These are phyloP conservation scores for Hanseniaspora valbyensis DNA, from an alignment of 805 yeast species.

Conservation along the genomic window DNA sequence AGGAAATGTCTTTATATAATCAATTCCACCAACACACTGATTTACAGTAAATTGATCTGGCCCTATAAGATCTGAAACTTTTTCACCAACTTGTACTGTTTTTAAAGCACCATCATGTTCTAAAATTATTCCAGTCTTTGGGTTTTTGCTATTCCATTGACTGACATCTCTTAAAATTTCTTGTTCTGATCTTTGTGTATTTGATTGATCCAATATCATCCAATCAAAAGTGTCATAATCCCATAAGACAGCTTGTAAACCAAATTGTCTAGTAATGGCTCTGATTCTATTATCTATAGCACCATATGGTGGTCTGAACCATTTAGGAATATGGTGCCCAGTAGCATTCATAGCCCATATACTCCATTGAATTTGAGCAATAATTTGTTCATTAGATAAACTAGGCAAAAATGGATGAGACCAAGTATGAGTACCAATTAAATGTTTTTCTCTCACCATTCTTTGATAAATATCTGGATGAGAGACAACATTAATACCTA, in stretches of 20 bases:
- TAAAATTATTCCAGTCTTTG: constrained; percentile 41
- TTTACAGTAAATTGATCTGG: constrained; percentile 63
- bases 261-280: constrained; percentile 67
- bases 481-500: constrained; percentile 70
- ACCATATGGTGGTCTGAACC: constrained; percentile 96
- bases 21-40: constrained; percentile 58
- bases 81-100: constrained; percentile 61
- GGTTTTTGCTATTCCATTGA: constrained; percentile 36
- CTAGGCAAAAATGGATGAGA: constrained; percentile 76
- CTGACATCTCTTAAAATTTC: constrained; percentile 47
- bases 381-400: constrained; percentile 64
- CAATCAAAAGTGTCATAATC: constrained; percentile 87
- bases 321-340: constrained; percentile 71
- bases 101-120: constrained; percentile 70
- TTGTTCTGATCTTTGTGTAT: constrained; percentile 33
- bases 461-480: constrained; percentile 61
- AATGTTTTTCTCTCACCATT: constrained; percentile 53
- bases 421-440: constrained; percentile 87
- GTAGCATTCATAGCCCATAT: constrained; percentile 98
- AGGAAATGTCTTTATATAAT: constrained; percentile 38
- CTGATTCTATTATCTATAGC: constrained; percentile 84
- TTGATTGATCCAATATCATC: constrained; percentile 48
- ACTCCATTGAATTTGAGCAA: constrained; percentile 89
- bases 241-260: constrained; percentile 84
- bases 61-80: constrained; percentile 46